Base-by-base conservation (phyloP, 2,329 filamentous ascomycete genomes). In the Orbilia javanica region DNA sequence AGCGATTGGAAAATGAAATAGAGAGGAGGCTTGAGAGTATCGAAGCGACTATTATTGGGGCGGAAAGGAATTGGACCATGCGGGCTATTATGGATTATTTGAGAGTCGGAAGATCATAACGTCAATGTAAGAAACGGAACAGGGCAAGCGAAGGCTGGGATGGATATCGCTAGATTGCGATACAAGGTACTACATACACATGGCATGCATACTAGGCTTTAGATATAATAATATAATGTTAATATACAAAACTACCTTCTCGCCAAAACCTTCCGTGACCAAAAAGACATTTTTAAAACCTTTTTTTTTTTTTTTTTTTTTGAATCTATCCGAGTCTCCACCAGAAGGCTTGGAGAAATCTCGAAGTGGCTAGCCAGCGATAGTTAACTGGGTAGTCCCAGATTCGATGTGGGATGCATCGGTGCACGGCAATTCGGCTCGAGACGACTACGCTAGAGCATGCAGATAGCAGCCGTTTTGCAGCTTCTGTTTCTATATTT, bases 1-100 rank as follows among this genome's bases (percentile, higher is more conserved):
- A 70, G n/a, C 15, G 44, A 27, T 44, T 70, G 29, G 66, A 70
- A 50, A 48, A 29, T 64, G 66, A 46, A 50, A 70, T 70, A 15
- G 66, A 70, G 25, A 48, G 20, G 31, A 50, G 34, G 15, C 64
- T 68, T 31, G 48, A 68, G 39, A 22, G 22, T 13, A 10, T 64
- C 0, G 60, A 64, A 48, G 60, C 39, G 39, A 64, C 22, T 64
- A 48, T 64, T 20, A 5, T 20, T 48, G 60, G 60, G 1, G 60
- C 20, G 2, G 46, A 66, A 42, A 66, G 46, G 46, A 66, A 66
- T 25, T 66, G 63, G 63, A 66, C 46, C 7, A 66, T 66, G 42
- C 63, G 63, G 8, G 63, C 63, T 10, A 66, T 66, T 20, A 66
- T 66, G 63, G 63, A 46, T 7, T 39, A 50, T 22, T 29, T 66